Evolutionary conservation across 148 eudicot genomes (phyloP), one percentile per base, ranked within the genome.

Genomic region (Rhododendron ovatum): DNA sequence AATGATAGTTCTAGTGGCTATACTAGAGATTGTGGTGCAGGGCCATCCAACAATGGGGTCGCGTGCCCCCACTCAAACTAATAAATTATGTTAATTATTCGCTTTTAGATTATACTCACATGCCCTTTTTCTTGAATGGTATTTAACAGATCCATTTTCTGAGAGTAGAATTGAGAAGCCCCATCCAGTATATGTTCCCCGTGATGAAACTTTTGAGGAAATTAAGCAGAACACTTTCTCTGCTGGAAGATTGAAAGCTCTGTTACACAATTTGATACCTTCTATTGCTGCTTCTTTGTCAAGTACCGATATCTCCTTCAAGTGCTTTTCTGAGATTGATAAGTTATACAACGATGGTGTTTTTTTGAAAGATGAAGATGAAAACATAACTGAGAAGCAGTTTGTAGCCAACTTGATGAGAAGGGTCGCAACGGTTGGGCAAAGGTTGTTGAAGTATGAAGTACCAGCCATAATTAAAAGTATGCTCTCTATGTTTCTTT

Each of bases 121-220:
- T 4, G 14, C 3, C n/a, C 59, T 63, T 47, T 22, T n/a, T 51
- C 33, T 84, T 80, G 53, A 65, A 35, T 75, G 82, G 78, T 77
- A 77, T 88, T 53, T 11, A 33, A 83, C 93, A 96, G 98, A 92
- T 90, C 93, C 92, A 67, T 43, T 80, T 33, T 86, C 86, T 24
- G 98, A 95, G 88, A 94, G 89, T 82, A 92, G 96, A 87, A 71
- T 91, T 8, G 96, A 94, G 89, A 94, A 92, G 77, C 95, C 96
- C 14, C 88, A 91, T 84, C 98, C 95, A 20, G 90, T 91, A 7
- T 97, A 97, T 85, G 98, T 95, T 77, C 99, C 99, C 11, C 93
- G 99, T 7, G 99, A 97, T 83, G 99, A 97, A 89, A 87, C 93
- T 43, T 94, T 97, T 61, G 98, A 95, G 91, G 99, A 94, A 89